phyloP scores from a whole-genome alignment of 805 yeast genomes.

The Grigorovia transvaalensis region DNA sequence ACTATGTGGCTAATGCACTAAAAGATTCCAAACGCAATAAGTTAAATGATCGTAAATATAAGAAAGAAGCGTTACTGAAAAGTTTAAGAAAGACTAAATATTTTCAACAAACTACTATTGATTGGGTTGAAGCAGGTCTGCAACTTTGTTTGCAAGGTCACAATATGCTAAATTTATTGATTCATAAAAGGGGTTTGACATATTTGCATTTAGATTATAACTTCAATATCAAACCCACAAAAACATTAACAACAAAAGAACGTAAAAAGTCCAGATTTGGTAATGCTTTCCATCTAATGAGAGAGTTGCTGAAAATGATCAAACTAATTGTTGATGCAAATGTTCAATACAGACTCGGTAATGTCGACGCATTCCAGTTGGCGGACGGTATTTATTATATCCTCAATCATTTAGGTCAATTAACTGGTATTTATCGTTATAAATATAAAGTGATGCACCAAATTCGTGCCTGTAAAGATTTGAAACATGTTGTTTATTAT shows the following conservation, averaged over 20 bases:
- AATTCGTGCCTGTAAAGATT: slow-evolving; percentile 87
- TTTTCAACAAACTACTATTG: slow-evolving; percentile 84
- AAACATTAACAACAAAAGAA: slow-evolving; percentile 91
- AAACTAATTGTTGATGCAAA: slow-evolving; percentile 89
- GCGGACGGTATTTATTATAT: slow-evolving; percentile 88
- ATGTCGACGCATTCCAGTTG: slow-evolving; percentile 76
- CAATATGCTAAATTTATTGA: slow-evolving; percentile 80
- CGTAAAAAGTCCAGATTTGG: slow-evolving; percentile 94
- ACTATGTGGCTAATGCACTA: slow-evolving; percentile 59
- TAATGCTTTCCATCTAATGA: slow-evolving; percentile 84
- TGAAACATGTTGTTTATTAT: slow-evolving; percentile 84
- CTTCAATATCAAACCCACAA: slow-evolving; percentile 91
- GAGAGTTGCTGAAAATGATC: slow-evolving; percentile 77
- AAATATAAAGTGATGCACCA: slow-evolving; percentile 98
- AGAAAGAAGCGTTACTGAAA: slow-evolving; percentile 37
- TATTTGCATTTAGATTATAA: slow-evolving; percentile 91
- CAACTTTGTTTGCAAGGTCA: slow-evolving; percentile 91
- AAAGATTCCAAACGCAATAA: slow-evolving; percentile 30
- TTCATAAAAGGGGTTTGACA: slow-evolving; percentile 84
- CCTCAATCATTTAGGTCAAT: slow-evolving; percentile 85
- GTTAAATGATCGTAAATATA: slow-evolving; percentile 38
- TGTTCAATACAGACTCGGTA: slow-evolving; percentile 81
- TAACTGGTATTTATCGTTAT: slow-evolving; percentile 93
- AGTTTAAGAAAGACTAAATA: slow-evolving; percentile 69
- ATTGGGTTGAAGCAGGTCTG: slow-evolving; percentile 98